Conservation (phyloP, 2,329 filamentous ascomycete genomes). For the Cryphonectria nitschkei region DNA sequence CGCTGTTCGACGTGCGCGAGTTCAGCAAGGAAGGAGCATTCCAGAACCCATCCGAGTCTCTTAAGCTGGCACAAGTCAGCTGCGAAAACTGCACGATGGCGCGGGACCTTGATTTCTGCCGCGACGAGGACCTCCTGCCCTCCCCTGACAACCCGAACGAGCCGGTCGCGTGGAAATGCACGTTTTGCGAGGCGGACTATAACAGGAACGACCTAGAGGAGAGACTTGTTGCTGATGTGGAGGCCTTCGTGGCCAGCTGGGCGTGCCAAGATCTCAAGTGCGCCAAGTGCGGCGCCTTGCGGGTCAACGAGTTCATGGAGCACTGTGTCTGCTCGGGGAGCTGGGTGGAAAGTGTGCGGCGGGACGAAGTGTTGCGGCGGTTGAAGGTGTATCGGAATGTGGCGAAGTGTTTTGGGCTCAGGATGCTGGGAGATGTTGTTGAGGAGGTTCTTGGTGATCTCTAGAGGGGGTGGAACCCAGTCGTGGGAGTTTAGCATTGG, state of each 20-base stretch:
- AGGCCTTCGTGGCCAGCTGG: constrained; percentile 79
- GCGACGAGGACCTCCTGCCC: constrained; percentile 80
- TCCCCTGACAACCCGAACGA: constrained; percentile 28
- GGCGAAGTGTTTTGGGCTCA: constrained; percentile 76
- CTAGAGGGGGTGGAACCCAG: constrained; percentile 33
- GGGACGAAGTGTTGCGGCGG: constrained; percentile 65
- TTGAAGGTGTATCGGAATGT: constrained; percentile 75
- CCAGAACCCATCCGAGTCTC: constrained; percentile 76
- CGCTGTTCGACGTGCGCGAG: constrained; percentile 91
- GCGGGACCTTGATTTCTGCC: constrained; percentile 88
- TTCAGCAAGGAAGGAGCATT: constrained; percentile 90
- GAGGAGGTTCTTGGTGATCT: constrained; percentile 59
- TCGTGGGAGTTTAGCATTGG: not conserved
- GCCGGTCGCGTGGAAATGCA: constrained; percentile 67
- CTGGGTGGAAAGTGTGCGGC: constrained; percentile 75
- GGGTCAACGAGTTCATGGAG: constrained; percentile 93
- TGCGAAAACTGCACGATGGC: constrained; percentile 91
- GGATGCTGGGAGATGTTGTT: constrained; percentile 79
- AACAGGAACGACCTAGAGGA: constrained; percentile 85
- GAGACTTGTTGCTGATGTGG: constrained; percentile 74
- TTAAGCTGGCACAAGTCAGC: constrained; percentile 75
- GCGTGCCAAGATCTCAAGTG: constrained; percentile 89
- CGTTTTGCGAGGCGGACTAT: constrained; percentile 74
- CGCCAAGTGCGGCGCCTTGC: constrained; percentile 67
- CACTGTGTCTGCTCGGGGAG: constrained; percentile 91